These are phyloP conservation scores for Chrysanthemum lavandulifolium DNA, from an alignment of 129 eudicot species.

Conservation along the genomic window DNA sequence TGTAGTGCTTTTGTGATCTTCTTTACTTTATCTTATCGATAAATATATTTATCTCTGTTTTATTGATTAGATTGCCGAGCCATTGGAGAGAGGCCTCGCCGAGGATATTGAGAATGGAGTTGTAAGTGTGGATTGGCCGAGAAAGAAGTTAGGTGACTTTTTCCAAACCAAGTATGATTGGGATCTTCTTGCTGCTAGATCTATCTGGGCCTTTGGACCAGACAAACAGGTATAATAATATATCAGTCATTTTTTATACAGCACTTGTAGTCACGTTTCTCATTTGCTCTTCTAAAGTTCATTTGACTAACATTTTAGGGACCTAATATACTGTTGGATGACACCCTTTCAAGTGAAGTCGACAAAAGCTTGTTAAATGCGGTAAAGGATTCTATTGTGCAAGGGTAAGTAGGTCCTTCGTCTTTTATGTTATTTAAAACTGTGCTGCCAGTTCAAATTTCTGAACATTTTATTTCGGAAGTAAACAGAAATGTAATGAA, in stretches of 20 bases:
- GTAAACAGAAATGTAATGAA: background rate
- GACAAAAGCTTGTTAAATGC: constrained; percentile 86
- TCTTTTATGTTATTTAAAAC: background rate
- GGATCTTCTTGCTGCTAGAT: constrained; percentile 99
- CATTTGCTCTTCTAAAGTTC: constrained; percentile 16
- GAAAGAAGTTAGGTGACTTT: constrained; percentile 88
- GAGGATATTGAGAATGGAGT: constrained; percentile 96
- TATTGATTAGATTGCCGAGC: constrained; percentile 82
- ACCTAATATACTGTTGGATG: constrained; percentile 89
- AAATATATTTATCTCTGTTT: background rate
- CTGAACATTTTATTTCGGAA: background rate
- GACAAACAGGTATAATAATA: constrained; percentile 72
- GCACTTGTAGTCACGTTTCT: background rate
- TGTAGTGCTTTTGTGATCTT: no score
- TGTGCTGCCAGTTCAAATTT: background rate
- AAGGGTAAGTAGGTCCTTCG: constrained; percentile 58
- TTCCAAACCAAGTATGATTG: constrained; percentile 94
- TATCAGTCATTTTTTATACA: background rate
- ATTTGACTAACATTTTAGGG: constrained; percentile 49
- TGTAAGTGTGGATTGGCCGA: constrained; percentile 94
- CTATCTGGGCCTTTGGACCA: constrained; percentile 99
- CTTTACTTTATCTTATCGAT: background rate
- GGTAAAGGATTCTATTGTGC: constrained; percentile 98
- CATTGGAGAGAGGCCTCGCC: constrained; percentile 98
- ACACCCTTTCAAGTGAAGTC: constrained; percentile 95